A percentile compares a stretch with the other conserved stretches of the same genome.
Conservation (phyloP, 306 rosid species). For the Cucumis hystrix region DNA sequence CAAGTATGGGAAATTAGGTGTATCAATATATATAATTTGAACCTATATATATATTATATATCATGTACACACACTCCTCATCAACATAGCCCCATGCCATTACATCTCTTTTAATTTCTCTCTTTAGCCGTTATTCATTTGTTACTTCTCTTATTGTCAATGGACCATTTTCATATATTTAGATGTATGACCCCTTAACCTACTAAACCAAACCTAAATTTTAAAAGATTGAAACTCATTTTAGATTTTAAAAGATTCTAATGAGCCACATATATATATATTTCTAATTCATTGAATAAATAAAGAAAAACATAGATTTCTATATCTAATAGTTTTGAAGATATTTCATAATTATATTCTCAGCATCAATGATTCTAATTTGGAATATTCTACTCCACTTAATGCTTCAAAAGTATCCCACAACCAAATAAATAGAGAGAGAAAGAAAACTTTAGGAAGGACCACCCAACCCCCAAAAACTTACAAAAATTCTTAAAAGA, state of each 20-base stretch:
- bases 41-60: not conserved
- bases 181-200: no score
- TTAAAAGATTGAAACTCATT: not conserved
- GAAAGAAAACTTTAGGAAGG: not conserved
- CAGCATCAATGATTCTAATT: not conserved
- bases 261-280: not conserved
- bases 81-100: not conserved
- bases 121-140: no score
- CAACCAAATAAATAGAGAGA: not conserved
- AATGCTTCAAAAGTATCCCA: not conserved
- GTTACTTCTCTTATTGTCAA: no score
- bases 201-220: no score
- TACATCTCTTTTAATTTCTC: not conserved
- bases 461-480: not conserved
- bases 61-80: not conserved
- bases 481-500: not conserved
- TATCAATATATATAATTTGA: not conserved
- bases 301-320: not conserved
- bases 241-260: not conserved
- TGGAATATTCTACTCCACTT: not conserved
- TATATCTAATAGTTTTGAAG: not conserved
- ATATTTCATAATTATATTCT: not conserved
- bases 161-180: no score
- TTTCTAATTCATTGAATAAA: not conserved
- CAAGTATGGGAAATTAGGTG: not conserved